phyloP scores from a whole-genome alignment of 805 yeast species.

The Pichia pseudocactophila region DNA sequence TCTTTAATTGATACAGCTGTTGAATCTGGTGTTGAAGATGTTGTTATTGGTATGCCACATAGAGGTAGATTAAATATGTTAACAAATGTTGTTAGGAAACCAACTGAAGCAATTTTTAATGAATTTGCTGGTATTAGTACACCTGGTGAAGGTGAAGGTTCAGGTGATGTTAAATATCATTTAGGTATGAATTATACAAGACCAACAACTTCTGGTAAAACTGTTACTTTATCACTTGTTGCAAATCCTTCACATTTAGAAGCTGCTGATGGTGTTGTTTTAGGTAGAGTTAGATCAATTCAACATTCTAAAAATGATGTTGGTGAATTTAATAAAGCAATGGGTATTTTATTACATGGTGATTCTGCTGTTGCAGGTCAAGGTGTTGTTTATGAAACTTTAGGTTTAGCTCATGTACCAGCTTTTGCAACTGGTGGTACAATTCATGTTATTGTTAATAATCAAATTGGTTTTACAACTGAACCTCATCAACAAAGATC shows the following conservation, averaged over 20 bases:
- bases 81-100: slow-evolving; percentile 97
- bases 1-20: slow-evolving; percentile 90
- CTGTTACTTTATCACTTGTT: slow-evolving; percentile 88
- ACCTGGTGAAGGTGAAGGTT: slow-evolving; percentile 95
- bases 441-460: slow-evolving; percentile 88
- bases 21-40: slow-evolving; percentile 87
- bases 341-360: slow-evolving; percentile 93
- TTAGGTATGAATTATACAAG: slow-evolving; percentile 98
- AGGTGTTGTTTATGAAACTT: slow-evolving; percentile 98
- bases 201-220: slow-evolving; percentile 97
- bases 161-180: slow-evolving; percentile 98
- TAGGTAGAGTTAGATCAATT: slow-evolving; percentile 95
- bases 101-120: slow-evolving; percentile 94
- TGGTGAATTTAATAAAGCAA: slow-evolving; percentile 74
- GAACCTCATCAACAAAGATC: slow-evolving; percentile 97
- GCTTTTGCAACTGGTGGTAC: slow-evolving; percentile 99
- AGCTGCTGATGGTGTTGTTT: slow-evolving; percentile 97
- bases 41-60: slow-evolving; percentile 99
- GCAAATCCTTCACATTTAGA: slow-evolving; percentile 99
- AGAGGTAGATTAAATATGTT: slow-evolving; percentile 98
- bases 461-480: slow-evolving; percentile 99
- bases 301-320: slow-evolving; percentile 86
- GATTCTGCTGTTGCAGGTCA: slow-evolving; percentile 99
- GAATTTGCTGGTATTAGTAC: slow-evolving; percentile 85
- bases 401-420: slow-evolving; percentile 88